Evolutionary conservation across 805 yeast genomes (phyloP).

Genomic region (Saturnispora galanensis): DNA sequence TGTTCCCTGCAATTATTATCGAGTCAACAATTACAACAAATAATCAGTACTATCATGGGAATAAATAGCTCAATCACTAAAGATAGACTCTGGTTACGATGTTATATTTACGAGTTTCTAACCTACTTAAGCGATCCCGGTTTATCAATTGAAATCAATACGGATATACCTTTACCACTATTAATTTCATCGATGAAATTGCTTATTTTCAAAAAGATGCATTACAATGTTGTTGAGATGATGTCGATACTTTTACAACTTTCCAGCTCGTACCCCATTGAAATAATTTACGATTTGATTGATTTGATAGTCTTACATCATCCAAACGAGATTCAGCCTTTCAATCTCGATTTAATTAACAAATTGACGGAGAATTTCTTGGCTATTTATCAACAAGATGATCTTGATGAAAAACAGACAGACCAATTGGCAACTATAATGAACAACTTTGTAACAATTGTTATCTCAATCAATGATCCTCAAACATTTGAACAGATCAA

Average conservation of each 20-base stretch:
- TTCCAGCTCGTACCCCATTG: constrained; percentile 71
- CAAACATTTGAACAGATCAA: constrained; percentile 38
- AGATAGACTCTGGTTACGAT: constrained; percentile 11
- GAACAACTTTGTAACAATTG: constrained; percentile 72
- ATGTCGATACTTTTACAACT: constrained; percentile 68
- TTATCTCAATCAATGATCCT: constrained; percentile 73
- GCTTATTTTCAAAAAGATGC: constrained; percentile 1
- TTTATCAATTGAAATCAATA: constrained; percentile 1
- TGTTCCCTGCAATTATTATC: constrained; percentile 1
- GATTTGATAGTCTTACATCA: constrained; percentile 87
- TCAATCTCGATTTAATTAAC: constrained; percentile 58
- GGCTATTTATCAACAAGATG: constrained; percentile 37
- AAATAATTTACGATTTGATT: constrained; percentile 77
- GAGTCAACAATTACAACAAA: not conserved
- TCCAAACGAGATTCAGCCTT: constrained; percentile 81
- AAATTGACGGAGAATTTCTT: constrained; percentile 67
- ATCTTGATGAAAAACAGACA: constrained; percentile 24
- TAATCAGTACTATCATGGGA: not conserved
- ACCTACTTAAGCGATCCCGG: constrained; percentile 5
- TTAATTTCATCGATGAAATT: constrained; percentile 9
- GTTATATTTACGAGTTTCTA: constrained; percentile 10
- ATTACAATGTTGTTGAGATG: constrained; percentile 24
- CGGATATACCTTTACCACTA: constrained; percentile 33
- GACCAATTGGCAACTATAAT: constrained; percentile 80
- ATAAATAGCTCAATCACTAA: not conserved